A percentile compares a stretch with the other conserved stretches of the same genome.
These are phyloP conservation scores for Ilyonectria robusta DNA, from an alignment of 2,329 filamentous ascomycete species.

Conservation along the genomic window DNA sequence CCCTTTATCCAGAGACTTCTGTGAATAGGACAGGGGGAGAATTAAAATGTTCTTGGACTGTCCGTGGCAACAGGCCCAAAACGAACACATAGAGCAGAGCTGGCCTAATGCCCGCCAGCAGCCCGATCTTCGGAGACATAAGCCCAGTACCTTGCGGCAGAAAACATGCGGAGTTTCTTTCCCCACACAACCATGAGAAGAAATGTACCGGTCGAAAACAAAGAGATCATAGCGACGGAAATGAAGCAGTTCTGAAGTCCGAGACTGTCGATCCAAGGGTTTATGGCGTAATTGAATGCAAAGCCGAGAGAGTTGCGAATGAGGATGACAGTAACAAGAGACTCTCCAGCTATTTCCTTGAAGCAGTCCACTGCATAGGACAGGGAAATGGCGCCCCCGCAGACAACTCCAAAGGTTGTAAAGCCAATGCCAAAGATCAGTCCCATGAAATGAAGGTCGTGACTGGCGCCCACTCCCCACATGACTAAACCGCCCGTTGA, in stretches of 20 bases:
- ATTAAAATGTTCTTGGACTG: no score
- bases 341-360: slow-evolving; percentile 52
- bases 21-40: no score
- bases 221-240: slow-evolving; percentile 47
- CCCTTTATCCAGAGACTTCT: no score
- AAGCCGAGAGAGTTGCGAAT: slow-evolving; percentile 47
- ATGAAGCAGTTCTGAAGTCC: slow-evolving; percentile 54
- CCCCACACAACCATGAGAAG: slow-evolving; percentile 50
- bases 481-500: slow-evolving; percentile 59
- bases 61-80: no score
- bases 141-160: slow-evolving; percentile 15
- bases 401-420: slow-evolving; percentile 49
- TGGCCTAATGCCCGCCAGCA: no score
- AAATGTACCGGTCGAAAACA: slow-evolving; percentile 45
- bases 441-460: slow-evolving; percentile 52
- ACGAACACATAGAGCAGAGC: no score
- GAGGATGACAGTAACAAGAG: slow-evolving; percentile 46
- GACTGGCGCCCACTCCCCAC: slow-evolving; percentile 62
- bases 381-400: slow-evolving; percentile 49
- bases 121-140: no score
- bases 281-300: slow-evolving; percentile 48
- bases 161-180: slow-evolving; percentile 42
- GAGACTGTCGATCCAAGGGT: slow-evolving; percentile 51
- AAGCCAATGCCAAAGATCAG: slow-evolving; percentile 52
- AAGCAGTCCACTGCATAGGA: slow-evolving; percentile 54